Evolutionary conservation across 257 asterid species (phyloP).

Genomic region (Primulina tabacum): DNA sequence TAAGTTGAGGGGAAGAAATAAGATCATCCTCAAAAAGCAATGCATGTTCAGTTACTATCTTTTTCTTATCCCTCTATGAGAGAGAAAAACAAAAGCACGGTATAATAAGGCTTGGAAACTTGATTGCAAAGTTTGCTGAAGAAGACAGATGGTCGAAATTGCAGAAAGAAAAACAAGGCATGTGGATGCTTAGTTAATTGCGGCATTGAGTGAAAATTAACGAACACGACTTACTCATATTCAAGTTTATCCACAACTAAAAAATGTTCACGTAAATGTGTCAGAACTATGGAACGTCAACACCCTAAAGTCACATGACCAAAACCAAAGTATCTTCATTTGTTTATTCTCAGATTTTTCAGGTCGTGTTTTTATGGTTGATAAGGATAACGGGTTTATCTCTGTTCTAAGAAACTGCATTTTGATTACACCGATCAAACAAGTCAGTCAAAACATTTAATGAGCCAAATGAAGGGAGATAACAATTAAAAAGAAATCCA

Average conservation of each 20-base stretch:
- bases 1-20: conserved; percentile 14
- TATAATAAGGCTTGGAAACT: background rate
- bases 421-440: background rate
- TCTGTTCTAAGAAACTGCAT: too few species aligned
- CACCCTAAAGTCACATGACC: background rate
- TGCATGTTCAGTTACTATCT: conserved; percentile 1
- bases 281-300: background rate
- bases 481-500: conserved; percentile 15
- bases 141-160: conserved; percentile 7
- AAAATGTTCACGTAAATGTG: conserved; percentile 2
- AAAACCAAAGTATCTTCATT: conserved; percentile 6
- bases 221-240: background rate
- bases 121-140: conserved; percentile 4
- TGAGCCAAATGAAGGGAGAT: conserved; percentile 5
- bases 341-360: background rate
- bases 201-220: background rate
- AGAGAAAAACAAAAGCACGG: conserved; percentile 14
- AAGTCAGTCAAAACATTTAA: background rate
- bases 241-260: background rate
- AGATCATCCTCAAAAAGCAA: background rate
- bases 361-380: background rate
- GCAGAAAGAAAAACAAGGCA: background rate
- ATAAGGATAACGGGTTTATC: conserved; percentile 1
- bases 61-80: background rate
- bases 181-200: background rate